phyloP scores from a whole-genome alignment of 768 basidiomycete genomes.

The Leccinum boreale region DNA sequence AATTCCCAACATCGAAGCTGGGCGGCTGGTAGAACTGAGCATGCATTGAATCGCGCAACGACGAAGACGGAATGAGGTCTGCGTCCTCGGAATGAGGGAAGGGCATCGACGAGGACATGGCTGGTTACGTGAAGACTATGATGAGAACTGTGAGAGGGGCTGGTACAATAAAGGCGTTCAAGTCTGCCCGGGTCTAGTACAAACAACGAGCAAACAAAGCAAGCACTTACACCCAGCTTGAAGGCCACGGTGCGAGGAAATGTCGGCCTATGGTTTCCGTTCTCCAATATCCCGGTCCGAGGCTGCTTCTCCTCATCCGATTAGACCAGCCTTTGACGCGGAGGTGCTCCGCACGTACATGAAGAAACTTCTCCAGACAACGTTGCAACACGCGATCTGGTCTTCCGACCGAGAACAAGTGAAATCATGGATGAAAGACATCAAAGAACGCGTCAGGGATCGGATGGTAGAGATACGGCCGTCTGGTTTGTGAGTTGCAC shows the following conservation, averaged over 20 bases:
- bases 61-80: slow-evolving; percentile 38
- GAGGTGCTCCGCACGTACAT: slow-evolving; percentile 75
- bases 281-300: slow-evolving; percentile 61
- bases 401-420: slow-evolving; percentile 66
- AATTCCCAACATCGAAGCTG: slow-evolving; percentile 53
- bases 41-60: slow-evolving; percentile 37
- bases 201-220: slow-evolving; percentile 29
- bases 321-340: slow-evolving; percentile 61
- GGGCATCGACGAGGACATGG: slow-evolving; percentile 61
- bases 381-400: slow-evolving; percentile 64
- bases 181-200: slow-evolving; percentile 1
- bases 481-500: slow-evolving; percentile 67
- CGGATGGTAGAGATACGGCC: slow-evolving; percentile 83
- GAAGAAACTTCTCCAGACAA: slow-evolving; percentile 74
- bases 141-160: not conserved
- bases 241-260: slow-evolving; percentile 3
- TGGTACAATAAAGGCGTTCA: not conserved
- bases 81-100: slow-evolving; percentile 49
- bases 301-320: slow-evolving; percentile 46
- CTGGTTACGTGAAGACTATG: not conserved
- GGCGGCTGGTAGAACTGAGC: slow-evolving; percentile 51
- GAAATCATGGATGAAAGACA: slow-evolving; percentile 77
- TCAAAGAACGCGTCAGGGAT: slow-evolving; percentile 81
- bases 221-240: not conserved
- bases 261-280: slow-evolving; percentile 44